phyloP scores from a whole-genome alignment of 106 monocot genomes.

The Dendrobium huoshanense region DNA sequence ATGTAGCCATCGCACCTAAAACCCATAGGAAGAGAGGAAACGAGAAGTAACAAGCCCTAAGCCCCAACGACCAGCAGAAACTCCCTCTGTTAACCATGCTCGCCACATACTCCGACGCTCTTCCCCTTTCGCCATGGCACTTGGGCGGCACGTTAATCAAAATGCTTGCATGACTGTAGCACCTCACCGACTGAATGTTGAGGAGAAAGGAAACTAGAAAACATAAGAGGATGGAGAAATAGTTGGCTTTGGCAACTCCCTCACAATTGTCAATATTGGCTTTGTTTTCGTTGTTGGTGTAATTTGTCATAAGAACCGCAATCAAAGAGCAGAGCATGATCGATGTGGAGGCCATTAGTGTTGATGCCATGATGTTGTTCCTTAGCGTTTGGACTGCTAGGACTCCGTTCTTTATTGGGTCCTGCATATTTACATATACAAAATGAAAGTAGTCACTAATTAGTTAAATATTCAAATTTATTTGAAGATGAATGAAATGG shows the following conservation, averaged over 20 bases:
- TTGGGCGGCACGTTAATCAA: conserved; percentile 56
- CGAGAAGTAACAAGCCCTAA: conserved; percentile 68
- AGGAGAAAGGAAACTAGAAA: conserved; percentile 74
- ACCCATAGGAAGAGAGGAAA: conserved; percentile 75
- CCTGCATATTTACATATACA: conserved; percentile 11
- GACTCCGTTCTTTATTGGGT: conserved; percentile 46
- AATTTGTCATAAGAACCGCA: conserved; percentile 44
- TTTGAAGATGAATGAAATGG: too few relatives aligned
- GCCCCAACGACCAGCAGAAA: conserved; percentile 78
- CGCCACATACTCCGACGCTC: conserved; percentile 37
- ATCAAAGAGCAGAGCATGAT: conserved; percentile 68
- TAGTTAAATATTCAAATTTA: too few relatives aligned
- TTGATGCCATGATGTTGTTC: conserved; percentile 91
- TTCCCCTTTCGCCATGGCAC: neutral
- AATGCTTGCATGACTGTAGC: conserved; percentile 76
- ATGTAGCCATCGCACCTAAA: conserved; percentile 65
- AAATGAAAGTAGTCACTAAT: too few relatives aligned
- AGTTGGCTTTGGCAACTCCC: conserved; percentile 25
- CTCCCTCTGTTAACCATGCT: conserved; percentile 37
- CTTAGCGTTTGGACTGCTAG: conserved; percentile 70
- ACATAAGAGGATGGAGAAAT: conserved; percentile 62
- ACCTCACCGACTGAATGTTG: conserved; percentile 63
- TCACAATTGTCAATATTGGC: too few relatives aligned
- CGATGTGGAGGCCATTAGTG: conserved; percentile 54
- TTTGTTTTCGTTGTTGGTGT: conserved; percentile 13